Percentiles rank a stretch among this genome's conserved stretches.
Conservation (phyloP, 106 monocot genomes). For the Alisma plantagoaquatica region DNA sequence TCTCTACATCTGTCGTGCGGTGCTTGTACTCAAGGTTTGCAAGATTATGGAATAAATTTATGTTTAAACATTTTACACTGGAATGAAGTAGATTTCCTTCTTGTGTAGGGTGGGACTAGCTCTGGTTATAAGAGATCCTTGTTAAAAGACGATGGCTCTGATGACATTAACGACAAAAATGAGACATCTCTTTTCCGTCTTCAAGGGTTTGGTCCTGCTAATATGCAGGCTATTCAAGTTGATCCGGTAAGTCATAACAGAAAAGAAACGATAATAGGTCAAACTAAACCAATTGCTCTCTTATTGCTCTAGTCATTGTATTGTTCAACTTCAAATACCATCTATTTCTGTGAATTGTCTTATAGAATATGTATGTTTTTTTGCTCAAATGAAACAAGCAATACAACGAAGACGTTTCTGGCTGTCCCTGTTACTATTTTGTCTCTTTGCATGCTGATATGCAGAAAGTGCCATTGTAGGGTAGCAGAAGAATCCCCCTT, state of each 20-base stretch:
- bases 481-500: no score
- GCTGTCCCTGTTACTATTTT: neutral
- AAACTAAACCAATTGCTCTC: neutral
- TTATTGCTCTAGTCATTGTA: neutral
- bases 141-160: slow-evolving; percentile 4
- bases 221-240: slow-evolving; percentile 54
- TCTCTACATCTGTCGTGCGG: slow-evolving; percentile 27
- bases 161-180: slow-evolving; percentile 19
- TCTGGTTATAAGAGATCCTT: slow-evolving; percentile 27
- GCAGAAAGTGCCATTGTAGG: no score
- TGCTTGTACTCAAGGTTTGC: slow-evolving; percentile 35
- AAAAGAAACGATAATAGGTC: no score
- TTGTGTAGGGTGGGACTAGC: slow-evolving; percentile 36
- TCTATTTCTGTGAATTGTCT: neutral
- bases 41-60: neutral
- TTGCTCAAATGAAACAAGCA: neutral
- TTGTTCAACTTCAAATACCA: neutral
- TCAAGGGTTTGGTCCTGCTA: slow-evolving; percentile 36
- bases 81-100: slow-evolving; percentile 1
- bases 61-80: neutral
- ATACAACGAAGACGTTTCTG: neutral
- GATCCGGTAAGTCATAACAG: slow-evolving; percentile 37
- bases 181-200: slow-evolving; percentile 31
- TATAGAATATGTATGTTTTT: neutral
- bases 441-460: no score